Evolutionary conservation across 106 monocot species (phyloP), one percentile per base, ranked within the genome.

Genomic region (Phalaenopsis equestris): DNA sequence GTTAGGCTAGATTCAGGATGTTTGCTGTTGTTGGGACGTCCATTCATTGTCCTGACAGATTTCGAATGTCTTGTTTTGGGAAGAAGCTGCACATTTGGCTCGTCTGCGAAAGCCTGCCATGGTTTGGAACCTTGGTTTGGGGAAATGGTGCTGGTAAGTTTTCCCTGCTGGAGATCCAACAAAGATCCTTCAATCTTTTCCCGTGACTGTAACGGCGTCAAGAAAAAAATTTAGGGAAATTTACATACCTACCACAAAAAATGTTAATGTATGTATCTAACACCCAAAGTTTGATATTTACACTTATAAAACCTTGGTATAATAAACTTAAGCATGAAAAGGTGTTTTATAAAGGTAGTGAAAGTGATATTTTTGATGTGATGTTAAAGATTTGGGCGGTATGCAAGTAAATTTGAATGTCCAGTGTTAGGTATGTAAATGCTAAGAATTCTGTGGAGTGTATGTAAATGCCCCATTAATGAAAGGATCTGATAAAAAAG

Each of bases 71-170:
- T 73, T 8, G 24, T 55, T 56, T 61, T 88, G 39, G 84, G 15
- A 12, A 65, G 14, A 0, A 75, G 10, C 76, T 85, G 90, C 41
- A 70, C 24, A 64, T 86, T 88, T 56, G 89, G 77, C 72, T 92
- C 88, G 12, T 85, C 87, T 9, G 84, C 21, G 79, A 99, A 99
- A 43, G 98, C 85, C 46, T 87, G 82, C 98, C 98, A 94, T 36
- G 87, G 56, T 74, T 89, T 91, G 2, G 80, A 37, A 52, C 89
- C 86, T 41, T 87, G 81, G 56, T 87, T 67, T 88, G 86, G 79
- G 94, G 90, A 52, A 91, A 87, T 75, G 84, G 85, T 15, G 89
- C 80, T 1, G 91, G 78, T n/a, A 8, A n/a, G 61, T 21, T 39
- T 39, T 52, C 52, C 52, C 12, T 52, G 52, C 12, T 52, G 52